A percentile compares a stretch with the other conserved stretches of the same genome.
Conservation (phyloP, 768 basidiomycete species). For the Amanita rimosa region DNA sequence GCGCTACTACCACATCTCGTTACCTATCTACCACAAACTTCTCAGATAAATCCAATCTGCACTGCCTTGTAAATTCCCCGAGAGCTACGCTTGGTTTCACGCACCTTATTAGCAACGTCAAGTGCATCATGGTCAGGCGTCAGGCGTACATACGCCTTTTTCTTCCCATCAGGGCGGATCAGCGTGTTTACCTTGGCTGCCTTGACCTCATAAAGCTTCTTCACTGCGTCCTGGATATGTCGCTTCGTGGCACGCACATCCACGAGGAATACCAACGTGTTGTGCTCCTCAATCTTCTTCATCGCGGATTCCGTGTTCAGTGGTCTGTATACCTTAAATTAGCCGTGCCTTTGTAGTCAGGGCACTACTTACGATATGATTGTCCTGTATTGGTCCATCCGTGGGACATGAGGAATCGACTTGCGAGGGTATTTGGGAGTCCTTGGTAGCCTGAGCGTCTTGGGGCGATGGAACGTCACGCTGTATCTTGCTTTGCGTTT, state of each 20-base stretch:
- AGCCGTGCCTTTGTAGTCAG: not conserved
- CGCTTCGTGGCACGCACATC: constrained; percentile 95
- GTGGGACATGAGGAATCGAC: constrained; percentile 79
- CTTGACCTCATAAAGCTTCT: constrained; percentile 97
- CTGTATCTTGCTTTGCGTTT: constrained; percentile 75
- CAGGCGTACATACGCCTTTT: constrained; percentile 97
- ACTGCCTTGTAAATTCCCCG: constrained; percentile 1
- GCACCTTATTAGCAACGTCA: constrained; percentile 95
- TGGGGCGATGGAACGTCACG: constrained; percentile 93
- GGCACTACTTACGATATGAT: constrained; percentile 65
- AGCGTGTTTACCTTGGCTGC: constrained; percentile 96
- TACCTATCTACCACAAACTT: not conserved
- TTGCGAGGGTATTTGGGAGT: constrained; percentile 94
- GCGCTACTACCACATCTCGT: not conserved
- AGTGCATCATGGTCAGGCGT: constrained; percentile 94
- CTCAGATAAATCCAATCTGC: constrained; percentile 91
- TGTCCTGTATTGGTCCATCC: constrained; percentile 96
- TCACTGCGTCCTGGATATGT: constrained; percentile 98
- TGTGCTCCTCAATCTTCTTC: constrained; percentile 99
- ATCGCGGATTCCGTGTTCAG: constrained; percentile 95
- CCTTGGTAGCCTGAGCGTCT: constrained; percentile 78
- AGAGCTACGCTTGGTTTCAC: not conserved
- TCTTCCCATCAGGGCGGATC: constrained; percentile 97
- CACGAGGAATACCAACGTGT: constrained; percentile 97
- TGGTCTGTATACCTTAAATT: constrained; percentile 33